A percentile compares a stretch with the other conserved stretches of the same genome.
phyloP scores from a whole-genome alignment of 805 yeast species.

The Candida easanensis region DNA sequence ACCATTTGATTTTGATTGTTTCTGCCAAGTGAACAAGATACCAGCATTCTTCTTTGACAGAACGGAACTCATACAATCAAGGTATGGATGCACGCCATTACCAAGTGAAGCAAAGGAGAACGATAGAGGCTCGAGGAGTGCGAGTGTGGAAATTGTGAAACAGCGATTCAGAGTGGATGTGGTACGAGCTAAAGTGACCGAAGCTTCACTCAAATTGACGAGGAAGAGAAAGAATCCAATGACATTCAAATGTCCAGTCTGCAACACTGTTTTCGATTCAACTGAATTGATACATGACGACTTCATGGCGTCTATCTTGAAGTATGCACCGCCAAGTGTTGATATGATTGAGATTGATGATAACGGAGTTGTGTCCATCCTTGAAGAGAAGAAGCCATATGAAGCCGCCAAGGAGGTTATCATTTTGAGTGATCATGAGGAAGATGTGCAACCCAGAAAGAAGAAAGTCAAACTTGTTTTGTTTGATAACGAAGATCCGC shows the following conservation, averaged over 20 bases:
- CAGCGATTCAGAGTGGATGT: conserved; percentile 8
- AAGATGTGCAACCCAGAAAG: background rate
- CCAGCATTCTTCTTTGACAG: conserved; percentile 1
- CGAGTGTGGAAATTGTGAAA: conserved; percentile 1
- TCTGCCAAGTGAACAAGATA: conserved; percentile 12
- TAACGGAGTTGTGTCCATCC: conserved; percentile 6
- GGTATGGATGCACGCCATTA: conserved; percentile 1
- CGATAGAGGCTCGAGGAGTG: background rate
- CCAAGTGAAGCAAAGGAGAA: background rate
- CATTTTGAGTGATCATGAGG: conserved; percentile 7
- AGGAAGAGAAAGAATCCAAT: conserved; percentile 5
- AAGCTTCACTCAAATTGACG: conserved; percentile 10
- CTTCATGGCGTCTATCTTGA: conserved; percentile 15
- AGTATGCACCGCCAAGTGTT: conserved; percentile 1
- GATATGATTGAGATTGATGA: conserved; percentile 18
- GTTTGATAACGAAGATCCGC: conserved; percentile 9
- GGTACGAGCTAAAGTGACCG: background rate
- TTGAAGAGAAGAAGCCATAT: conserved; percentile 4
- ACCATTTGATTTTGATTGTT: conserved; percentile 17
- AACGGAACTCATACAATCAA: conserved; percentile 2
- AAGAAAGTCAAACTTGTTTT: conserved; percentile 7
- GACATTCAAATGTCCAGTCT: conserved; percentile 18
- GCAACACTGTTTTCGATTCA: conserved; percentile 12
- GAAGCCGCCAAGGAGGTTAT: conserved; percentile 7
- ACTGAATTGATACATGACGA: conserved; percentile 22